These are phyloP conservation scores for Lipomyces kockii DNA, from an alignment of 805 yeast genomes.

Conservation along the genomic window DNA sequence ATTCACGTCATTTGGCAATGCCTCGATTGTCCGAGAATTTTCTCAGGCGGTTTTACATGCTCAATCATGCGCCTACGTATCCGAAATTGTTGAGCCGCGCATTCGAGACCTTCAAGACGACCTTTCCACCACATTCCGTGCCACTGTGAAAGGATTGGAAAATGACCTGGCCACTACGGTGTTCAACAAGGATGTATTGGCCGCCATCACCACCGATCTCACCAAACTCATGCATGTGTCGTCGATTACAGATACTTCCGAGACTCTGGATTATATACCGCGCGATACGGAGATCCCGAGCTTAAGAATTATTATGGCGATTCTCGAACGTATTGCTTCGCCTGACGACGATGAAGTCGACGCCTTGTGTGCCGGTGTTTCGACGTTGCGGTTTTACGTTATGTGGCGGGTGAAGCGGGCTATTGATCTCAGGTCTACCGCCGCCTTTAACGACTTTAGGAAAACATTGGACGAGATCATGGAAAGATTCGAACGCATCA, in stretches of 20 bases:
- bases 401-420: constrained; percentile 29
- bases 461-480: constrained; percentile 5
- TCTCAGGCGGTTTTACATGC: constrained; percentile 19
- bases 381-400: constrained; percentile 17
- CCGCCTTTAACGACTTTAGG: background rate
- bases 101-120: constrained; percentile 28
- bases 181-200: constrained; percentile 3
- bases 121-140: constrained; percentile 3
- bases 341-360: constrained; percentile 6
- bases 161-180: constrained; percentile 17
- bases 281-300: constrained; percentile 14
- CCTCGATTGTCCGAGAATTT: constrained; percentile 24
- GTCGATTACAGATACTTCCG: constrained; percentile 16
- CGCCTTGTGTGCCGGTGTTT: constrained; percentile 7
- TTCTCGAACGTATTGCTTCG: constrained; percentile 15
- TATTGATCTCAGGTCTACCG: constrained; percentile 12
- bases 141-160: background rate
- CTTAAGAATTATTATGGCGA: background rate
- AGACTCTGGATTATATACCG: constrained; percentile 9
- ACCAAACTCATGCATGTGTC: constrained; percentile 17
- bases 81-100: constrained; percentile 23
- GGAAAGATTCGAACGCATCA: constrained; percentile 2
- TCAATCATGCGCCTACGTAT: constrained; percentile 16
- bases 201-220: background rate
- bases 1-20: constrained; percentile 16